These are phyloP conservation scores for Erodium trifolium DNA, from an alignment of 441 rosid genomes.

Conservation along the genomic window DNA sequence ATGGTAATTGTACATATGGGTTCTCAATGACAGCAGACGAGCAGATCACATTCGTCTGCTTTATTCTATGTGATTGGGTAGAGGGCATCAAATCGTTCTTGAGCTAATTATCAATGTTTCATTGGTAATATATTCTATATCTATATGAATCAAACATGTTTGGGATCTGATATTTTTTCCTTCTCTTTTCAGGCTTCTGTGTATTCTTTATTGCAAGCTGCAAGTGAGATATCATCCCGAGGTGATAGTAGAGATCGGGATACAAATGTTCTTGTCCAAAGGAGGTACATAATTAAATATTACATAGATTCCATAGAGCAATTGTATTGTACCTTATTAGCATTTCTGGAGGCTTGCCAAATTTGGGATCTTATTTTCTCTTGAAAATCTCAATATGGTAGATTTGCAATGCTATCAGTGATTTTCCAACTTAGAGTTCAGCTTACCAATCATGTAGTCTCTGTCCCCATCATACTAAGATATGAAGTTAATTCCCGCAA, in stretches of 20 bases:
- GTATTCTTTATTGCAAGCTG: slow-evolving; percentile 84
- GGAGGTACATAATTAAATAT: slow-evolving; percentile 44
- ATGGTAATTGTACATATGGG: not conserved
- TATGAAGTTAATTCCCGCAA: not conserved
- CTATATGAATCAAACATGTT: slow-evolving; percentile 14
- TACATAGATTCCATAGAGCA: not conserved
- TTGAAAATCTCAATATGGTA: not conserved
- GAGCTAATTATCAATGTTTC: not conserved
- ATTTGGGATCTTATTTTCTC: slow-evolving; percentile 10
- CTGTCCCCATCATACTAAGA: not conserved
- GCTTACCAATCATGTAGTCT: not conserved
- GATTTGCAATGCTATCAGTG: slow-evolving; percentile 3
- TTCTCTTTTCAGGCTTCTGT: slow-evolving; percentile 66
- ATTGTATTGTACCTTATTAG: slow-evolving; percentile 8
- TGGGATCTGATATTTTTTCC: slow-evolving; percentile 24
- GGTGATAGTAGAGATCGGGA: slow-evolving; percentile 78
- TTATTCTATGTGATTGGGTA: not conserved
- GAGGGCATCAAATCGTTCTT: not conserved
- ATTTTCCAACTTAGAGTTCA: not conserved
- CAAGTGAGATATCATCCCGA: slow-evolving; percentile 71
- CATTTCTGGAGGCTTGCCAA: slow-evolving; percentile 18
- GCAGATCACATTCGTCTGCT: not conserved
- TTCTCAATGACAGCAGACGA: too few relatives aligned
- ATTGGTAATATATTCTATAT: not conserved
- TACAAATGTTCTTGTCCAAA: slow-evolving; percentile 63